phyloP scores from a whole-genome alignment of 345 rosid species.

The Hirschfeldia incana region DNA sequence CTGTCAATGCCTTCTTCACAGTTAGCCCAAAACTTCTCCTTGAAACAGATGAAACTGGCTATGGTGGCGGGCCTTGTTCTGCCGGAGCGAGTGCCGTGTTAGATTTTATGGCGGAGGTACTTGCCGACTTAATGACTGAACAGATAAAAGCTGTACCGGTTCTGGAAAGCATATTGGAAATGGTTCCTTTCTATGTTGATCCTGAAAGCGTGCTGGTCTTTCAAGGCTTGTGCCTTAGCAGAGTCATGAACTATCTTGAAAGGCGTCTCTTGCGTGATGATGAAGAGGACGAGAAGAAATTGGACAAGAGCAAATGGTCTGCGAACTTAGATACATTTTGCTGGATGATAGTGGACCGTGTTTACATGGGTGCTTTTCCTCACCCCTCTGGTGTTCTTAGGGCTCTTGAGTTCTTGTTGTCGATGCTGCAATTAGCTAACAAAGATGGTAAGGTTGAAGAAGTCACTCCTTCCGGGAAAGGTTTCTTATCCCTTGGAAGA shows the following conservation, averaged over 20 bases:
- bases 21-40: constrained; percentile 73
- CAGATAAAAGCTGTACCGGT: constrained; percentile 82
- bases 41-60: constrained; percentile 91
- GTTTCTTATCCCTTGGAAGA: constrained; percentile 83
- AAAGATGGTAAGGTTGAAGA: constrained; percentile 97
- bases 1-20: constrained; percentile 55
- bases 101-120: constrained; percentile 97
- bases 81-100: constrained; percentile 95
- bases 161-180: constrained; percentile 85
- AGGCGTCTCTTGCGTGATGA: constrained; percentile 98
- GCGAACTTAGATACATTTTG: constrained; percentile 90
- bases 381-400: constrained; percentile 76
- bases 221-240: constrained; percentile 91
- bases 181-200: constrained; percentile 85
- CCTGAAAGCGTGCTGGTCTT: constrained; percentile 85
- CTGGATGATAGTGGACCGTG: constrained; percentile 96
- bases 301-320: constrained; percentile 92
- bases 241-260: constrained; percentile 94
- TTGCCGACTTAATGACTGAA: constrained; percentile 86
- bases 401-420: constrained; percentile 87
- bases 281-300: constrained; percentile 92
- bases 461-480: constrained; percentile 83
- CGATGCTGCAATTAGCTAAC: constrained; percentile 95
- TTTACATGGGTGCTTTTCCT: constrained; percentile 96
- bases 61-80: constrained; percentile 99